Conservation (phyloP, 192 early-diverging fungal genomes). For the Coemansia sp. region DNA sequence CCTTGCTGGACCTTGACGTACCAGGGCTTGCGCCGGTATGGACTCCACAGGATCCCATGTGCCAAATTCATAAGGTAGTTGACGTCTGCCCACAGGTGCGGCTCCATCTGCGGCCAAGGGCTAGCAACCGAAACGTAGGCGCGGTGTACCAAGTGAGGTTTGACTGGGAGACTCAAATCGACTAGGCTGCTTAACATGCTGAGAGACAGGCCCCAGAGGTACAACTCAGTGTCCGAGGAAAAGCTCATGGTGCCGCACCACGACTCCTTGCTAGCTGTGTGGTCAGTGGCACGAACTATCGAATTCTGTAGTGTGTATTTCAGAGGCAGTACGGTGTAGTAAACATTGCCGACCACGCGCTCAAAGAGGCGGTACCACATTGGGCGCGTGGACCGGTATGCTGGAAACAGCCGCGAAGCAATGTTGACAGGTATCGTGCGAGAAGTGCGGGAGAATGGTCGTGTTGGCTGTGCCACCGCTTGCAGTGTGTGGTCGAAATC, state of each 20-base stretch:
- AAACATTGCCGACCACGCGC: constrained; percentile 8
- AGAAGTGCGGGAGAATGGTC: constrained; percentile 7
- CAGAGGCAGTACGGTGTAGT: constrained; percentile 33
- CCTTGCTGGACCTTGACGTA: background rate
- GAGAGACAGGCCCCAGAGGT: constrained; percentile 48
- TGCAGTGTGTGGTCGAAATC: constrained; percentile 22
- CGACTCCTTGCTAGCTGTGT: background rate
- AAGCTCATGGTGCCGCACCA: constrained; percentile 12
- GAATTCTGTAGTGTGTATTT: constrained; percentile 6
- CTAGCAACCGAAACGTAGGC: constrained; percentile 28
- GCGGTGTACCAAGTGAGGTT: background rate
- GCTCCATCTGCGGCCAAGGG: constrained; percentile 43
- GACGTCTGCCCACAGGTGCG: constrained; percentile 30
- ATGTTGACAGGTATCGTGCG: constrained; percentile 17
- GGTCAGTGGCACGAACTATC: background rate
- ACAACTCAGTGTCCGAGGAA: constrained; percentile 25
- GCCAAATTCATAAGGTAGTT: constrained; percentile 19
- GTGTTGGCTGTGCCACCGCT: constrained; percentile 10
- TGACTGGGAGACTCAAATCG: constrained; percentile 28
- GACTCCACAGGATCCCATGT: constrained; percentile 17
- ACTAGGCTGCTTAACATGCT: constrained; percentile 32
- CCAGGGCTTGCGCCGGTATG: constrained; percentile 35
- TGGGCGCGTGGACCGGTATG: background rate
- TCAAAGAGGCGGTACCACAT: constrained; percentile 25
- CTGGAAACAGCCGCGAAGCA: constrained; percentile 12